Base-by-base conservation (phyloP, 176 grass and related monocot species). In the Dendrocalamus sinicus region DNA sequence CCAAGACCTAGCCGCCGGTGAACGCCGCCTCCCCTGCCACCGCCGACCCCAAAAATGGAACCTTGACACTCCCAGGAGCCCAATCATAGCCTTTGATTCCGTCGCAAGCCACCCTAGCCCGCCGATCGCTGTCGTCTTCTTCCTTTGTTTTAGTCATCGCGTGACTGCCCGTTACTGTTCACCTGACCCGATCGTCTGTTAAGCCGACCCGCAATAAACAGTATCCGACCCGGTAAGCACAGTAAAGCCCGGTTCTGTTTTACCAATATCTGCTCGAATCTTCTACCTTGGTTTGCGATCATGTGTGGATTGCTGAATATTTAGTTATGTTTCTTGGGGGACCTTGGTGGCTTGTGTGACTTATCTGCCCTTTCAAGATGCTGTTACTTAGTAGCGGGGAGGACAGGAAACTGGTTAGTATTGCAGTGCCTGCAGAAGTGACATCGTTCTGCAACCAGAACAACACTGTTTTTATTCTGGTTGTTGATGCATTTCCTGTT, bases 251-350 rank as follows among this genome's bases (percentile, higher is more conserved):
- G 2, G 26, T 82, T 57, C 45, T 47, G 45, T 44, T 19, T 82
- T 50, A 35, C 4, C 12, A 28, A 44, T 16, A 67, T 48, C 39
- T 68, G 51, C 48, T 81, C 10, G 0, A 23, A 37, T 81, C 47
- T 87, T 88, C 1, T 82, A 16, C 8, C 16, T 74, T 81, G 23
- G 47, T 19, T 67, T 39, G 50, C 23, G 26, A 7, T 75, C 51
- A 50, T 48, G 79, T 14, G 3, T 40, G 24, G 4, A 59, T 30
- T 74, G 47, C 58, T 79, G 39, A 22, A 71, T 51, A 30, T 73
- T 64, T 45, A 32, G 15, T 55, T 54, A n/a, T 12, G 26, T 23
- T 82, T 30, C 13, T 11, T 32, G 7, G 72, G 24, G 45, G 8
- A 32, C 46, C 72, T 15, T 73, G 45, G 14, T 46, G 41, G 10